Evolutionary conservation across 768 basidiomycete genomes (phyloP).

Genomic region (Mycena kentingensis): DNA sequence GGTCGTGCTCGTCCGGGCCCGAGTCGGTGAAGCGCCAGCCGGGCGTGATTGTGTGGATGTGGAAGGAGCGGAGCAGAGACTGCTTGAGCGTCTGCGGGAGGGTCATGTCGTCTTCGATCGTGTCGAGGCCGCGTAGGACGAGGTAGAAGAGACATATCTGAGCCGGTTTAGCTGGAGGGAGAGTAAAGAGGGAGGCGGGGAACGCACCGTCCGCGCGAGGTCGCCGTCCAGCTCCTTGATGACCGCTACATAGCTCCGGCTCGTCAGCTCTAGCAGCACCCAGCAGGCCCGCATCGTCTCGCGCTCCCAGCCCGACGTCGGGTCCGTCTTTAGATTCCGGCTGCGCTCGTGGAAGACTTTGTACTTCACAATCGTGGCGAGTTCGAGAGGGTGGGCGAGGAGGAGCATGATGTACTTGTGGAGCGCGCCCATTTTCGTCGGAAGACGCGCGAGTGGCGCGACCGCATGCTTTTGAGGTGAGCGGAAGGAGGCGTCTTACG

Average conservation of each 20-base stretch:
- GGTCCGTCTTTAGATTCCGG: constrained; percentile 83
- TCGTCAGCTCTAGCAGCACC: constrained; percentile 85
- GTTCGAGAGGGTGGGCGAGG: constrained; percentile 81
- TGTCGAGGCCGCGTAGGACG: constrained; percentile 91
- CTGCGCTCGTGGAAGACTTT: constrained; percentile 78
- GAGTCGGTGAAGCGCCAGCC: constrained; percentile 86
- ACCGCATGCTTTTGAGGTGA: no score
- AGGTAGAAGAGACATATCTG: constrained; percentile 96
- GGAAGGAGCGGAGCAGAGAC: constrained; percentile 79
- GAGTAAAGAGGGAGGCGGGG: not conserved
- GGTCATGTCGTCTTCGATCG: constrained; percentile 98
- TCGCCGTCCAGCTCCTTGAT: constrained; percentile 97
- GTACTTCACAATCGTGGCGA: constrained; percentile 81
- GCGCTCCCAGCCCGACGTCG: constrained; percentile 86
- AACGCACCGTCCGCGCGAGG: constrained; percentile 83
- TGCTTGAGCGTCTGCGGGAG: constrained; percentile 86
- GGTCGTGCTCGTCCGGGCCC: constrained; percentile 88
- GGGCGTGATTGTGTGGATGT: constrained; percentile 72
- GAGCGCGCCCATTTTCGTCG: no score
- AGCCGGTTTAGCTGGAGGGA: not conserved
- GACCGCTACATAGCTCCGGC: constrained; percentile 87
- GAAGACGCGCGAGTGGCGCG: no score
- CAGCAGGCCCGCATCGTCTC: constrained; percentile 86
- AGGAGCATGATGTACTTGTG: constrained; percentile 65
- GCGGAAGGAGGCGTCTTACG: no score